Conservation (phyloP, 1,284 basidiomycete genomes). For the Jaminaea rosea region DNA sequence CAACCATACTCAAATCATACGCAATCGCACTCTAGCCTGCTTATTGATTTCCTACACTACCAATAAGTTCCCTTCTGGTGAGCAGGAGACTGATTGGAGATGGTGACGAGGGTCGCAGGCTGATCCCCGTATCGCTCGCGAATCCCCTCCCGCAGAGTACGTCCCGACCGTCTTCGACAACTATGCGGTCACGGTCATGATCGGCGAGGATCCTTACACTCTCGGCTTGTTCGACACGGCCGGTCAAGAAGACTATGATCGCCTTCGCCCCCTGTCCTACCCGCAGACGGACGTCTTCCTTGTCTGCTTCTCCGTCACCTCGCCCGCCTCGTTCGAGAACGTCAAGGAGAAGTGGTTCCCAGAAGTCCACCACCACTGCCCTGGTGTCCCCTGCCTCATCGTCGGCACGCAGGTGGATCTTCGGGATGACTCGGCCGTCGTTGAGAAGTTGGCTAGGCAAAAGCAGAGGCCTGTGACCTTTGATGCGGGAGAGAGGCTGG, state of each 20-base stretch:
- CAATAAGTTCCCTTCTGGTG: constrained; percentile 56
- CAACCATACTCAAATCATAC: too few relatives aligned
- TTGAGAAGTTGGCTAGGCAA: constrained; percentile 89
- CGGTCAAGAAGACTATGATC: constrained; percentile 99
- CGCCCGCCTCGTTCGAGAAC: constrained; percentile 98
- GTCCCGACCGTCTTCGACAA: constrained; percentile 68
- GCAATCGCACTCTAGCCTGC: too few relatives aligned
- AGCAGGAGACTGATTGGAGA: background rate
- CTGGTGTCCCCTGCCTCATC: constrained; percentile 97
- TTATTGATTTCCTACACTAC: constrained; percentile 99
- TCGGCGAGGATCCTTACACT: constrained; percentile 98
- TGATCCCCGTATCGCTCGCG: background rate
- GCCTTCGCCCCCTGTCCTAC: constrained; percentile 95
- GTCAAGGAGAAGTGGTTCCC: constrained; percentile 99
- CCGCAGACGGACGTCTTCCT: constrained; percentile 99
- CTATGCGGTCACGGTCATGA: constrained; percentile 99
- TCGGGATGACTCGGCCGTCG: constrained; percentile 81
- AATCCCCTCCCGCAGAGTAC: constrained; percentile 11
- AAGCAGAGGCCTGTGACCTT: constrained; percentile 84
- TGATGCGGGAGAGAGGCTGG: constrained; percentile 86
- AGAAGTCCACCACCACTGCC: constrained; percentile 98
- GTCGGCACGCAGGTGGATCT: constrained; percentile 98
- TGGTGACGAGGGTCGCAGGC: background rate
- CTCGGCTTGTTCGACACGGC: constrained; percentile 97
- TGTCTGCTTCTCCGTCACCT: constrained; percentile 98